A percentile compares a stretch with the other conserved stretches of the same genome.
Evolutionary conservation across 768 basidiomycete species (phyloP).

Genomic region (Russula earlei): DNA sequence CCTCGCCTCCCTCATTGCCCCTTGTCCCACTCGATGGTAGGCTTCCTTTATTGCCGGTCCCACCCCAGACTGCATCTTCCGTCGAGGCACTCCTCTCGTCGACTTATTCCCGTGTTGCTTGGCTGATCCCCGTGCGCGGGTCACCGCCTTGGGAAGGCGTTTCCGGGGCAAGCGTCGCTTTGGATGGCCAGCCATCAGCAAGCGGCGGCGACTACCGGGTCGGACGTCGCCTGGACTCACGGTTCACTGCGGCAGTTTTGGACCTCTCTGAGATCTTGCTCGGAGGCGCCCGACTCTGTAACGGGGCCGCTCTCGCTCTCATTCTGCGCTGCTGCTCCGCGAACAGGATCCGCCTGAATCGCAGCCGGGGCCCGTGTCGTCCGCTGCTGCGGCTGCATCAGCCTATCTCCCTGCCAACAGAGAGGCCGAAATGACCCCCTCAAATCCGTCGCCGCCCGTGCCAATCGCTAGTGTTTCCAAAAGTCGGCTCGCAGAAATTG

Average conservation of each 20-base stretch:
- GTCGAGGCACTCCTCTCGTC: slow-evolving; percentile 2
- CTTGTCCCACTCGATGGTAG: neutral
- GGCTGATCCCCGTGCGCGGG: slow-evolving; percentile 15
- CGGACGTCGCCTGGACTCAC: slow-evolving; percentile 10
- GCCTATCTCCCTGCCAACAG: neutral
- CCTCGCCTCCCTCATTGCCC: neutral
- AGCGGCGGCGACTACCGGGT: neutral
- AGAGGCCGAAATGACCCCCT: neutral
- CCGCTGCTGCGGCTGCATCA: neutral
- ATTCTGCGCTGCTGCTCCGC: slow-evolving; percentile 2
- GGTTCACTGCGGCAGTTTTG: slow-evolving; percentile 10
- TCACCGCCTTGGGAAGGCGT: slow-evolving; percentile 2
- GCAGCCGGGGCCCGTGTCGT: neutral
- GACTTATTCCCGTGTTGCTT: slow-evolving; percentile 9
- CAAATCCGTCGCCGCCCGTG: neutral
- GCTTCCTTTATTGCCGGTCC: neutral
- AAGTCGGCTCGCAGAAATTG: slow-evolving; percentile 1
- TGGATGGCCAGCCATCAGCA: neutral
- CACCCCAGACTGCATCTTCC: slow-evolving; percentile 3
- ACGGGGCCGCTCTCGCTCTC: slow-evolving; percentile 13
- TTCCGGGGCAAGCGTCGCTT: neutral
- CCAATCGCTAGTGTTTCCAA: neutral
- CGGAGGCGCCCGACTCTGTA: neutral
- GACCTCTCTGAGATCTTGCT: slow-evolving; percentile 5
- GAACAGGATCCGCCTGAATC: neutral